A percentile compares a stretch with the other conserved stretches of the same genome.
Conservation (phyloP, 352 stramenopile genomes). For the Pythium sp. region DNA sequence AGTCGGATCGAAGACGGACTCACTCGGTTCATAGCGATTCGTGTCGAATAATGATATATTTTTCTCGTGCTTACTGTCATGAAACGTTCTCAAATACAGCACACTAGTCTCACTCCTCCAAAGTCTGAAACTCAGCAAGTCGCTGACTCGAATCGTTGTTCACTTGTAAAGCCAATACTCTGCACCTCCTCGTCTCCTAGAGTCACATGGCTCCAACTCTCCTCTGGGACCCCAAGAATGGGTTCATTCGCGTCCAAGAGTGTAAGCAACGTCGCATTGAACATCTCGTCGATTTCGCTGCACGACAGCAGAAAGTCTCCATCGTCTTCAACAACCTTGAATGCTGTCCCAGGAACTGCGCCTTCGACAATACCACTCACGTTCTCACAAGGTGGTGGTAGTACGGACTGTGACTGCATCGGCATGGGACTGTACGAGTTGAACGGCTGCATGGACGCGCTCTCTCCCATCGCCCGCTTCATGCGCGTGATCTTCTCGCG, state of each 20-base stretch:
- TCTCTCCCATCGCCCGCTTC: neutral
- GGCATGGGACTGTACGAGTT: neutral
- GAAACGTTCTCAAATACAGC: no score
- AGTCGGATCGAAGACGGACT: no score
- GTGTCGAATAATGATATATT: no score
- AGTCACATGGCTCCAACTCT: neutral
- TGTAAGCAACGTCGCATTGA: neutral
- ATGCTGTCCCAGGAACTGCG: neutral
- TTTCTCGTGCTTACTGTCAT: no score
- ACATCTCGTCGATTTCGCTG: neutral
- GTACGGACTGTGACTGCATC: neutral
- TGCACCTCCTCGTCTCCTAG: neutral
- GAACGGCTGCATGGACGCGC: neutral
- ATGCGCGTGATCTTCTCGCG: slow-evolving; percentile 18
- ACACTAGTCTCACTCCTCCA: no score
- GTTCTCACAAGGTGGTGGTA: neutral
- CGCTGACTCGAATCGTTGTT: neutral
- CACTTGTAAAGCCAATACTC: neutral
- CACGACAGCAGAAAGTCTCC: neutral
- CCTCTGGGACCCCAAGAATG: neutral
- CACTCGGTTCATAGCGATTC: no score
- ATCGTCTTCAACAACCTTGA: neutral
- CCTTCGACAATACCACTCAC: neutral
- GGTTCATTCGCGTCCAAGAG: neutral
- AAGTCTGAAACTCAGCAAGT: neutral